These are phyloP conservation scores for Hortaea werneckii DNA, from an alignment of 2,329 filamentous ascomycete species.

Conservation along the genomic window DNA sequence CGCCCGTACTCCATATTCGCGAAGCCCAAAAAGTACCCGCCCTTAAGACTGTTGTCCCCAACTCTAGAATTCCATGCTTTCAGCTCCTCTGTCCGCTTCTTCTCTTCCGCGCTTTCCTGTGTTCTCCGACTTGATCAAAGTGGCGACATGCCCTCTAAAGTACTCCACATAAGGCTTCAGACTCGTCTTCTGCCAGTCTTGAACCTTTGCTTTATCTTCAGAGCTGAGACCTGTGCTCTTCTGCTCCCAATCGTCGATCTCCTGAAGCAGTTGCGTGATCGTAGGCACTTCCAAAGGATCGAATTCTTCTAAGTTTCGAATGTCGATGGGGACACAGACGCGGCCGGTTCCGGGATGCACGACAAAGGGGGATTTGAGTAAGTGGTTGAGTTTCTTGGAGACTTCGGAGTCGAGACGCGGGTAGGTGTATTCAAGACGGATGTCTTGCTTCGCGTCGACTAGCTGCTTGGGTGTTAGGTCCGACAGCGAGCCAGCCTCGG, in stretches of 20 bases:
- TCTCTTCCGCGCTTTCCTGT: slow-evolving; percentile 45
- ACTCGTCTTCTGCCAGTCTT: slow-evolving; percentile 96
- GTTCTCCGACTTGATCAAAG: slow-evolving; percentile 64
- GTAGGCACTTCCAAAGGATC: slow-evolving; percentile 85
- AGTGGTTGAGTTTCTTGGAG: slow-evolving; percentile 94
- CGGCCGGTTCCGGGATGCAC: slow-evolving; percentile 89
- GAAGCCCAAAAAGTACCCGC: no score
- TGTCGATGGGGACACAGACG: slow-evolving; percentile 91
- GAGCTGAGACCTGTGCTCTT: slow-evolving; percentile 35
- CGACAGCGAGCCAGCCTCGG: slow-evolving; percentile 69
- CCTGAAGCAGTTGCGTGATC: slow-evolving; percentile 65
- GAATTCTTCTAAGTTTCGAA: slow-evolving; percentile 62
- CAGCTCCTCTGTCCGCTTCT: slow-evolving; percentile 37
- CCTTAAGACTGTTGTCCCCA: no score
- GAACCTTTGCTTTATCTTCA: slow-evolving; percentile 41
- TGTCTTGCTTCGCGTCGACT: slow-evolving; percentile 85
- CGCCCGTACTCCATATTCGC: no score
- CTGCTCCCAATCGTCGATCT: slow-evolving; percentile 73
- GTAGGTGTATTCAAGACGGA: slow-evolving; percentile 95
- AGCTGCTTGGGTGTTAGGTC: slow-evolving; percentile 48
- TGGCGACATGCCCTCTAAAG: slow-evolving; percentile 72
- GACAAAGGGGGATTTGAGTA: slow-evolving; percentile 94
- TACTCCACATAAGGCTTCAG: slow-evolving; percentile 86
- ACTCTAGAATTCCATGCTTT: slow-evolving; percentile 55
- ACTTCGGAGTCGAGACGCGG: slow-evolving; percentile 94